These are phyloP conservation scores for Hericium rajendrae DNA, from an alignment of 768 basidiomycete species.

Conservation along the genomic window DNA sequence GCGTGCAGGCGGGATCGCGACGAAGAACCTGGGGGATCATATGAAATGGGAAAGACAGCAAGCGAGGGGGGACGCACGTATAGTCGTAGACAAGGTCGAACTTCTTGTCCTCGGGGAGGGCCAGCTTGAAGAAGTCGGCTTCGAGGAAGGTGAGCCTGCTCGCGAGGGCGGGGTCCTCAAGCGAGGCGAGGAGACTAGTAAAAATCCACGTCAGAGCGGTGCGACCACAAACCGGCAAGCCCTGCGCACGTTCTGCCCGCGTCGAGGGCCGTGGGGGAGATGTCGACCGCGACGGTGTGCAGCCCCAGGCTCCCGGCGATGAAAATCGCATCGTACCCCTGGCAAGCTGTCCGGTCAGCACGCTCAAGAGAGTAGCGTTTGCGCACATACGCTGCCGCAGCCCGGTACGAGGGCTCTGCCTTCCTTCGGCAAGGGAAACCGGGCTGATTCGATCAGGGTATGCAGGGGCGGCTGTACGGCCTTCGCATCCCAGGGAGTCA, in stretches of 20 bases:
- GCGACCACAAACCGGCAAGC: not conserved
- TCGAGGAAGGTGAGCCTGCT: constrained; percentile 30
- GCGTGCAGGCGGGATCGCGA: constrained; percentile 49
- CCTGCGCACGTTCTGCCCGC: constrained; percentile 30
- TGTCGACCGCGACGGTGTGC: constrained; percentile 44
- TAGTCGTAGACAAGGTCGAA: constrained; percentile 61
- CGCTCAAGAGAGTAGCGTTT: not conserved
- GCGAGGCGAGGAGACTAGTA: no score
- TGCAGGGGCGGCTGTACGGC: constrained; percentile 44
- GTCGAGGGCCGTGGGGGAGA: constrained; percentile 43
- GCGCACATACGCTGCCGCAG: constrained; percentile 37
- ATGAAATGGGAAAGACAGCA: not conserved
- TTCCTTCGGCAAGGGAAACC: constrained; percentile 32
- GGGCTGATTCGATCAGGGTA: constrained; percentile 38
- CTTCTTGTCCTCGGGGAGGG: constrained; percentile 20
- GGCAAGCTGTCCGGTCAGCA: not conserved
- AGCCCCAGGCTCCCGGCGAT: constrained; percentile 41
- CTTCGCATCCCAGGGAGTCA: constrained; percentile 60
- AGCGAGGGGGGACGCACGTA: constrained; percentile 29
- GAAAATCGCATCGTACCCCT: constrained; percentile 56
- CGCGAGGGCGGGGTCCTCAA: constrained; percentile 5
- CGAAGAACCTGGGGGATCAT: constrained; percentile 46
- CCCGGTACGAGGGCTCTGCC: constrained; percentile 44
- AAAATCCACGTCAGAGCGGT: no score
- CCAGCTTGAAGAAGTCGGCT: constrained; percentile 47